These are phyloP conservation scores for Debaryomyces singareniensis DNA, from an alignment of 1,139 yeast species.

Conservation along the genomic window DNA sequence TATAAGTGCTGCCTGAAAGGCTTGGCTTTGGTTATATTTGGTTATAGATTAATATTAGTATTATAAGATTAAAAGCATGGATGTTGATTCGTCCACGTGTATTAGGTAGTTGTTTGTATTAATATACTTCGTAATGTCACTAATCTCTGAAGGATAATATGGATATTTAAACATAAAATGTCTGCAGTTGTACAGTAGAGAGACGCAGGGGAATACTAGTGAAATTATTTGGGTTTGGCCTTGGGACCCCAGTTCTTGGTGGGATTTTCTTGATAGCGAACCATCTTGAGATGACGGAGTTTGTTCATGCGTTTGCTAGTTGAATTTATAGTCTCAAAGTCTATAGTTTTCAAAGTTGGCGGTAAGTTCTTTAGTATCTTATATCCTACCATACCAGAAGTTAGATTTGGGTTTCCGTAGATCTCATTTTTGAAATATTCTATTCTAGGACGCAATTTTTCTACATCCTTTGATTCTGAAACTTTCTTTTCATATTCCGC, in stretches of 20 bases:
- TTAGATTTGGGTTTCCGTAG: slow-evolving; percentile 28
- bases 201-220: too few relatives aligned
- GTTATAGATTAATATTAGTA: too few relatives aligned
- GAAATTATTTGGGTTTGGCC: slow-evolving; percentile 51
- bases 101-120: too few relatives aligned
- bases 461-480: slow-evolving; percentile 32
- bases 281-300: slow-evolving; percentile 70
- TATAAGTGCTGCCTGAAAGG: too few relatives aligned
- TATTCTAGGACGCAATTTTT: slow-evolving; percentile 27
- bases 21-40: too few relatives aligned
- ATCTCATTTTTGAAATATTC: slow-evolving; percentile 21
- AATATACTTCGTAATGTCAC: too few relatives aligned
- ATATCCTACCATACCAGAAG: slow-evolving; percentile 51
- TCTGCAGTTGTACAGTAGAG: too few relatives aligned
- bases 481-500: slow-evolving; percentile 17
- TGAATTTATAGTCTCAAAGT: slow-evolving; percentile 42
- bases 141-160: too few relatives aligned
- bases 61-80: too few relatives aligned
- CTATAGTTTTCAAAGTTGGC: slow-evolving; percentile 33
- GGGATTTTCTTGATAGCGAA: slow-evolving; percentile 87
- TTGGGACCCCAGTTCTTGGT: slow-evolving; percentile 96
- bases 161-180: too few relatives aligned
- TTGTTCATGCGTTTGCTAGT: slow-evolving; percentile 49
- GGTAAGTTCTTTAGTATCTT: slow-evolving; percentile 45
- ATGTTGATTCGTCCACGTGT: too few relatives aligned